Conservation (phyloP, 164 flowering plant species). For the Sextonia rubra region DNA sequence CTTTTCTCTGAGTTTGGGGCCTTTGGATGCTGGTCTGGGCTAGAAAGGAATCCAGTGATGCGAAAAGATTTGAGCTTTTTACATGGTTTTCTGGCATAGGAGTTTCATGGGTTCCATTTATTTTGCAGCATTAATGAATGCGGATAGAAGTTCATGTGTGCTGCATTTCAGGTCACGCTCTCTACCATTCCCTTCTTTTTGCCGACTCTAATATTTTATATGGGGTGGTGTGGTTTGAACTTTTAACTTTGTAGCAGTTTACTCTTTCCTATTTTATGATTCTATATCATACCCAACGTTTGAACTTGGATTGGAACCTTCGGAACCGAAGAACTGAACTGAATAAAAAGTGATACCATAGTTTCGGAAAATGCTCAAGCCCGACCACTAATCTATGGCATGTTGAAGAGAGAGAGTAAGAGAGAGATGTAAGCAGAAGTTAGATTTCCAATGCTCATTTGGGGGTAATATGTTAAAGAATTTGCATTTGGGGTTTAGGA, state of each 20-base stretch:
- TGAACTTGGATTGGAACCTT: not conserved
- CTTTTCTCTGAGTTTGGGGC: not conserved
- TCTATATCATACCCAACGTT: not conserved
- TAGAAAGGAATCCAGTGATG: not conserved
- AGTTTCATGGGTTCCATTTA: constrained; percentile 2
- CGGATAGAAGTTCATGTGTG: not conserved
- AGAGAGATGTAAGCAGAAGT: not conserved
- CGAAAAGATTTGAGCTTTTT: not conserved
- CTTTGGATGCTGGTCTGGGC: not conserved
- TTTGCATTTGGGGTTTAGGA: not conserved
- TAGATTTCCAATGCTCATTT: not conserved
- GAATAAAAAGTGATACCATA: not conserved
- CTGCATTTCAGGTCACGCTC: not conserved
- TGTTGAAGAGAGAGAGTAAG: not conserved
- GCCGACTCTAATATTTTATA: not conserved
- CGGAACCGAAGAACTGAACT: not conserved
- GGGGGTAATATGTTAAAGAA: not conserved
- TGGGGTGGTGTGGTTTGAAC: not conserved
- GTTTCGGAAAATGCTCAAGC: not conserved
- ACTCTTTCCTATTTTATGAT: not conserved
- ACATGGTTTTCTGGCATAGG: not conserved
- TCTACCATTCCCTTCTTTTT: not conserved
- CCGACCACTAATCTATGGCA: not conserved
- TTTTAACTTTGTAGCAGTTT: not conserved
- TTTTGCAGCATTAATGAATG: not conserved